Percentiles rank a stretch among this genome's conserved stretches.
These are phyloP conservation scores for Phanerodontia chrysosporium DNA, from an alignment of 768 basidiomycete species.

Conservation along the genomic window DNA sequence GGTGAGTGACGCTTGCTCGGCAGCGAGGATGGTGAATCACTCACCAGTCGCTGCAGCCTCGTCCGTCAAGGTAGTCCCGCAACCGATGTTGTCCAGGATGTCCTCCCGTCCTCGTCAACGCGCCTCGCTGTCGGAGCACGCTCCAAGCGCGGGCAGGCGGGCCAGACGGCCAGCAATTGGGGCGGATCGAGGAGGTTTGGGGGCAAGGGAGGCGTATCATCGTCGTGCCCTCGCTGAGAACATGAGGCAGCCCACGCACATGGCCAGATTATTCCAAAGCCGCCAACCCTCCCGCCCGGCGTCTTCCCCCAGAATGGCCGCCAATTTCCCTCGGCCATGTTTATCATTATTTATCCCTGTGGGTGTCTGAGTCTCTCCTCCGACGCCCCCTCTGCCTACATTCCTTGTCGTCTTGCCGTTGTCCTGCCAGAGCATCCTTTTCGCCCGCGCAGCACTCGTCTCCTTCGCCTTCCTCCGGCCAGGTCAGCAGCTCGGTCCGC, in stretches of 20 bases:
- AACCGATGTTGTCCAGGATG: slow-evolving; percentile 6
- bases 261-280: neutral
- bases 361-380: no score
- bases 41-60: neutral
- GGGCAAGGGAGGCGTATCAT: slow-evolving; percentile 7
- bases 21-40: neutral
- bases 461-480: neutral
- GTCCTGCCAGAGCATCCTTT: no score
- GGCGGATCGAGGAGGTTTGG: neutral
- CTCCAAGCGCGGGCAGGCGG: slow-evolving; percentile 11
- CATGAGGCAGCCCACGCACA: slow-evolving; percentile 12
- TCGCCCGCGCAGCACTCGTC: no score
- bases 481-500: neutral
- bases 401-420: neutral
- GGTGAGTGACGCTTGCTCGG: neutral
- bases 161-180: slow-evolving; percentile 1
- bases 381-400: neutral
- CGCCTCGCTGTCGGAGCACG: slow-evolving; percentile 6
- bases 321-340: neutral
- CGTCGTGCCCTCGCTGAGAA: slow-evolving; percentile 8
- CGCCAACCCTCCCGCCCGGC: neutral
- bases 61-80: neutral
- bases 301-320: neutral
- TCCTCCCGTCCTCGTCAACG: slow-evolving; percentile 2
- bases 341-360: neutral